These are phyloP conservation scores for Podila epicladia DNA, from an alignment of 192 early-diverging fungal species.

Conservation along the genomic window DNA sequence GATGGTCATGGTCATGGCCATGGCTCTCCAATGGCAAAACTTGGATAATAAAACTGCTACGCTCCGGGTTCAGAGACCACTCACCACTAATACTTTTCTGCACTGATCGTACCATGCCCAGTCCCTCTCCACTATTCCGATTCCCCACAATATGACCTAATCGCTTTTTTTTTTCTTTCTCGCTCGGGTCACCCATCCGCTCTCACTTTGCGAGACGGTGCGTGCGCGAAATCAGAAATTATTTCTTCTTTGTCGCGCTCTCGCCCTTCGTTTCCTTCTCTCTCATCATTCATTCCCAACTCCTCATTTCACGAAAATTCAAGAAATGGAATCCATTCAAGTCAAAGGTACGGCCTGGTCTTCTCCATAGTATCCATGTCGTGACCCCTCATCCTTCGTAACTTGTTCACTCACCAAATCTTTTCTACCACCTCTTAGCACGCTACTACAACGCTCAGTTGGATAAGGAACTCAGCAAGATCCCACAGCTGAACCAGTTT, in stretches of 20 bases:
- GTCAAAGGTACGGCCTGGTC: slow-evolving; percentile 16
- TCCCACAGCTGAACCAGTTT: slow-evolving; percentile 68
- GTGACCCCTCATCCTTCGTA: too few relatives aligned
- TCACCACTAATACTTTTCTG: background rate
- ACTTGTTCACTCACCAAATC: background rate
- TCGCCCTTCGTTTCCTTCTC: background rate
- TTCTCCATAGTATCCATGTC: background rate
- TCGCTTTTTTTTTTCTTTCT: background rate
- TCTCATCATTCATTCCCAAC: background rate
- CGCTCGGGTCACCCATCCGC: background rate
- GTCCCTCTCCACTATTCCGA: background rate
- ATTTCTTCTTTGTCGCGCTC: background rate
- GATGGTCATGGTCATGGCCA: too few relatives aligned
- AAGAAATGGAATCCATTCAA: slow-evolving; percentile 31
- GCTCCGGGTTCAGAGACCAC: background rate
- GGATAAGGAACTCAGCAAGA: slow-evolving; percentile 76
- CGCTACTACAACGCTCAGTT: slow-evolving; percentile 55
- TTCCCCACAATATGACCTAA: background rate
- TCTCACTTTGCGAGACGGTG: background rate
- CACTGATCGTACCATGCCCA: too few relatives aligned
- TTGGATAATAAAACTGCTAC: background rate
- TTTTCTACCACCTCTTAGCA: background rate
- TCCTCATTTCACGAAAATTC: slow-evolving; percentile 2
- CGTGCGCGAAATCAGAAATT: background rate
- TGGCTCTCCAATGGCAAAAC: too few relatives aligned